Base-by-base conservation (phyloP, 1,284 basidiomycete species). In the Moniliophthora roreri region DNA sequence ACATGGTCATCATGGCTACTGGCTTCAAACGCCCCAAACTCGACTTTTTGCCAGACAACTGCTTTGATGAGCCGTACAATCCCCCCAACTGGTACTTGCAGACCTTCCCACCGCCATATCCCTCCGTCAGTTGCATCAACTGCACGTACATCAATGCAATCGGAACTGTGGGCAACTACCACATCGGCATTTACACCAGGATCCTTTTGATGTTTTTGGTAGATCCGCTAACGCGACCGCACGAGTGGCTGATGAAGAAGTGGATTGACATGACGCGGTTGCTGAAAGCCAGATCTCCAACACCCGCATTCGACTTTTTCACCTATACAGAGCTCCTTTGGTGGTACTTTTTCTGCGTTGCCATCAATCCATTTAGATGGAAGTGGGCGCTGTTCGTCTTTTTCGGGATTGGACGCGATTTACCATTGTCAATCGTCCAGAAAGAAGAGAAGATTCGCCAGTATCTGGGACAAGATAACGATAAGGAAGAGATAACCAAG, bases 251-350 rank as follows among this genome's bases (percentile, higher is more conserved):
- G 58, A 84, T 83, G 82, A 81, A 82, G 59, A 71, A 84, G 8
- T 86, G 84, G 84, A 83, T 86, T 36, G 81, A 85, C 62, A 68
- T 76, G 36, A 69, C 84, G 37, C 72, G 78, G n/a, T 83, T 77
- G 66, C 62, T 85, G 63, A 86, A 86, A 66, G 46, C 34, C 21
- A 50, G 52, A n/a, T 50, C 53, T 3, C 48, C 52, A 5, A 58
- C 56, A 28, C 53, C 52, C 3, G 70, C 73, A 10, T 70, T 85
- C 6, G 76, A 78, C 18, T 85, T 85, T 70, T 85, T 86, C 71
- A 84, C 82, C 3, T 85, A 85, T 64, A 76, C 77, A 69, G 83
- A 85, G 59, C 73, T 85, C 28, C 37, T 58, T 15, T 58, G 54
- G 54, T 58, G 57, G 57, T 55, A 53, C 21, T 49, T 47, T 15